Percentiles rank a stretch among this genome's conserved stretches.
Evolutionary conservation across 2,329 filamentous ascomycete species (phyloP).

Genomic region (Pezicula rhizophila): DNA sequence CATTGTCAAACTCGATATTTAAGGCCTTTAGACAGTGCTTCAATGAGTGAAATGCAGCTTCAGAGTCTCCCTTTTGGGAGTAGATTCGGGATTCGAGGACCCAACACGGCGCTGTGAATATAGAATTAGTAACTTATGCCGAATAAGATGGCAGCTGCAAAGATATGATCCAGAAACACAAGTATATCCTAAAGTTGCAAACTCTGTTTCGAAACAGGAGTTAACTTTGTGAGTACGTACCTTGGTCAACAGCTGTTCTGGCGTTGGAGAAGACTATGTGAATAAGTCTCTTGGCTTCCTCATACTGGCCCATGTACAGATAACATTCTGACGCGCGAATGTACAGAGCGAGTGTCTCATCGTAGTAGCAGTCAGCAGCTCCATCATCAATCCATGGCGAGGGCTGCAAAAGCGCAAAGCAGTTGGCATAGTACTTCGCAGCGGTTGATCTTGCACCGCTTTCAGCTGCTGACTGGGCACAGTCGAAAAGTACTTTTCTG

Average conservation of each 20-base stretch:
- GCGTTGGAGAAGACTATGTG: slow-evolving; percentile 64
- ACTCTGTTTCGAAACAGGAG: no score
- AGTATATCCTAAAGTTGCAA: no score
- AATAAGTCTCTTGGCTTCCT: slow-evolving; percentile 63
- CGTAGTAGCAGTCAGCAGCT: slow-evolving; percentile 69
- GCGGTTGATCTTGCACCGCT: slow-evolving; percentile 79
- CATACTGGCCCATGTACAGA: slow-evolving; percentile 68
- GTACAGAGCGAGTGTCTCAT: slow-evolving; percentile 77
- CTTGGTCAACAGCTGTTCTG: slow-evolving; percentile 66
- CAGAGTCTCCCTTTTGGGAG: slow-evolving; percentile 66
- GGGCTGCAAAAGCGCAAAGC: slow-evolving; percentile 71
- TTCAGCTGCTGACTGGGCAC: slow-evolving; percentile 71
- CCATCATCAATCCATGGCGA: slow-evolving; percentile 65
- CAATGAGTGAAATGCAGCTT: slow-evolving; percentile 62
- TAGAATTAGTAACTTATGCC: no score
- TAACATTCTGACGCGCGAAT: slow-evolving; percentile 78
- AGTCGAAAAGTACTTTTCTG: slow-evolving; percentile 66
- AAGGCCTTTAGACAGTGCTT: slow-evolving; percentile 66
- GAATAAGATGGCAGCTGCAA: no score
- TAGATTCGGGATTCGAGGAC: slow-evolving; percentile 77
- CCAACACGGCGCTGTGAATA: slow-evolving; percentile 59
- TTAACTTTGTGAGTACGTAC: no score
- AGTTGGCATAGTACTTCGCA: slow-evolving; percentile 73
- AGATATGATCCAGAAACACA: no score
- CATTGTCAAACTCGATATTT: slow-evolving; percentile 57